A percentile compares a stretch with the other conserved stretches of the same genome.
These are phyloP conservation scores for Yamadazyma sp. DNA, from an alignment of 1,139 yeast species.

Conservation along the genomic window DNA sequence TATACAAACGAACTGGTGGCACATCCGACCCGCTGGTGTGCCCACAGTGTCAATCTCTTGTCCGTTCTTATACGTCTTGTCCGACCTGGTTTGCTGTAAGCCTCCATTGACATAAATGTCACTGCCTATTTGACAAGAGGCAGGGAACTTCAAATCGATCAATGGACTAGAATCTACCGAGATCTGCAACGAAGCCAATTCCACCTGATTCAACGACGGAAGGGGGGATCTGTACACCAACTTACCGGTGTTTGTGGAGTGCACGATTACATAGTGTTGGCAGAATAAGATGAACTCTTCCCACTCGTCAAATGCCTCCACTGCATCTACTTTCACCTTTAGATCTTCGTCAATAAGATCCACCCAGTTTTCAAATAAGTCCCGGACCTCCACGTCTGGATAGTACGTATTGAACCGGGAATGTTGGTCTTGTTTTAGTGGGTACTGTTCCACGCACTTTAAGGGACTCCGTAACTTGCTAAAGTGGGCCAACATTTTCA, in stretches of 20 bases:
- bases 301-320: slow-evolving; percentile 78
- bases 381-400: slow-evolving; percentile 49
- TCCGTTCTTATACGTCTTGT: slow-evolving; percentile 16
- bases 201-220: neutral
- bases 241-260: slow-evolving; percentile 49
- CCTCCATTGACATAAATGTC: slow-evolving; percentile 55
- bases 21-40: slow-evolving; percentile 51
- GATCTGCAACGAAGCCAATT: neutral
- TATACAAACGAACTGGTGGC: slow-evolving; percentile 52
- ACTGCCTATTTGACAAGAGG: slow-evolving; percentile 28
- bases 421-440: slow-evolving; percentile 49
- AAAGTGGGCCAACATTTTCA: slow-evolving; percentile 75
- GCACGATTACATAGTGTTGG: slow-evolving; percentile 71
- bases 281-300: slow-evolving; percentile 78
- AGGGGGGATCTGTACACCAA: slow-evolving; percentile 9
- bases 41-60: slow-evolving; percentile 4
- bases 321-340: slow-evolving; percentile 43
- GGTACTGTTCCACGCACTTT: slow-evolving; percentile 63
- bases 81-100: slow-evolving; percentile 43
- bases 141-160: slow-evolving; percentile 49
- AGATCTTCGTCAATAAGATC: slow-evolving; percentile 36
- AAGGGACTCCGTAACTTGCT: slow-evolving; percentile 66
- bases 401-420: slow-evolving; percentile 50
- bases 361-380: slow-evolving; percentile 61
- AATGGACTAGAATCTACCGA: slow-evolving; percentile 2